Evolutionary conservation across 768 basidiomycete species (phyloP).

Genomic region (Tricholomella constricta): DNA sequence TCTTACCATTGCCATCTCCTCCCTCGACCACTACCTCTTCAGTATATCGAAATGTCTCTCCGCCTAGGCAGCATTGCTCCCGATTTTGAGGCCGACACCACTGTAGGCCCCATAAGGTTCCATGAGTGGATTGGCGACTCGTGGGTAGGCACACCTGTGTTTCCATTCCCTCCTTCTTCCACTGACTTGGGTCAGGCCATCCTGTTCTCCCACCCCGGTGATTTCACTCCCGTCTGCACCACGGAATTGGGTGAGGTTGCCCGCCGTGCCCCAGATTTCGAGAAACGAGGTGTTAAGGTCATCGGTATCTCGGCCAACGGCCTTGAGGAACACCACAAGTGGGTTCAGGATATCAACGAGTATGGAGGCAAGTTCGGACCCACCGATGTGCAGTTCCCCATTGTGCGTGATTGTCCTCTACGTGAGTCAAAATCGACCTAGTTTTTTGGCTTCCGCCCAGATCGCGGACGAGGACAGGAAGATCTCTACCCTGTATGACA

Average conservation of each 20-base stretch:
- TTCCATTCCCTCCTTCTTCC: conserved; percentile 4
- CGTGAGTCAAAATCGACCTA: background rate
- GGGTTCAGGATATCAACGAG: conserved; percentile 88
- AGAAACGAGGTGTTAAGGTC: conserved; percentile 86
- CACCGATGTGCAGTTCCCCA: conserved; percentile 87
- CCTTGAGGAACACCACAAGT: conserved; percentile 79
- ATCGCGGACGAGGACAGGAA: conserved; percentile 92
- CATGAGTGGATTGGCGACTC: conserved; percentile 90
- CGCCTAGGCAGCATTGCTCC: conserved; percentile 89
- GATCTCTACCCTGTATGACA: conserved; percentile 87
- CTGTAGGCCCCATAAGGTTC: conserved; percentile 84
- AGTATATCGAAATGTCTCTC: conserved; percentile 44
- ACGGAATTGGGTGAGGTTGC: conserved; percentile 98
- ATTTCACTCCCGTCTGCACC: conserved; percentile 93
- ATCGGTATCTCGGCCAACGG: conserved; percentile 93
- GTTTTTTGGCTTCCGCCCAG: conserved; percentile 35
- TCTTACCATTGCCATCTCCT: background rate
- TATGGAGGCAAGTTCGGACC: conserved; percentile 70
- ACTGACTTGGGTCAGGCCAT: conserved; percentile 52
- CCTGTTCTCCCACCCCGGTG: conserved; percentile 94
- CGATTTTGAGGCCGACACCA: conserved; percentile 90
- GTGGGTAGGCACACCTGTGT: conserved; percentile 60
- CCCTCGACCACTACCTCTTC: background rate
- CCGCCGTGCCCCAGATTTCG: conserved; percentile 82
- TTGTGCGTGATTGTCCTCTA: conserved; percentile 52